These are phyloP conservation scores for Penicillium crystallinum DNA, from an alignment of 495 filamentous ascomycete species.

Conservation along the genomic window DNA sequence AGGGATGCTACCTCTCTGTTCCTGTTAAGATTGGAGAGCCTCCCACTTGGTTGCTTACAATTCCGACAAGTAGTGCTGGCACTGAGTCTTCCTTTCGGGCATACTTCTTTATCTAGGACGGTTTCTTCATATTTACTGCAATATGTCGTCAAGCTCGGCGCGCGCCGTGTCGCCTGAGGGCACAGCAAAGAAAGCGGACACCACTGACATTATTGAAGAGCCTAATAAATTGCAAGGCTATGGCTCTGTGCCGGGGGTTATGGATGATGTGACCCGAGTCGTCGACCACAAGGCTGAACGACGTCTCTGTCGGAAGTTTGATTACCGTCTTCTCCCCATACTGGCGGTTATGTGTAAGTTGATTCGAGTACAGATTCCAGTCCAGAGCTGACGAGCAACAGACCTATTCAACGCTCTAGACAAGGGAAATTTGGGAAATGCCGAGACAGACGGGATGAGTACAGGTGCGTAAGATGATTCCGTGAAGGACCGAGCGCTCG, in stretches of 20 bases:
- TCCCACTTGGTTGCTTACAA: background rate
- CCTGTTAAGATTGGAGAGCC: conserved; percentile 5
- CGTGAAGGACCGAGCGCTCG: background rate
- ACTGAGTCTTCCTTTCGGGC: background rate
- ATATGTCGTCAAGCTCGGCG: conserved; percentile 12
- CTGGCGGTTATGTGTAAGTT: conserved; percentile 58
- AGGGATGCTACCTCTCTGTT: conserved; percentile 10
- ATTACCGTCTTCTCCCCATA: conserved; percentile 56
- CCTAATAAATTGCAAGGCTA: conserved; percentile 24
- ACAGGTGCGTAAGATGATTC: conserved; percentile 28
- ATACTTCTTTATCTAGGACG: background rate
- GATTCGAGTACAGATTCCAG: background rate
- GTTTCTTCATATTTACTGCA: conserved; percentile 3
- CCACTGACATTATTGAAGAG: conserved; percentile 22
- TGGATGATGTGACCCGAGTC: conserved; percentile 35
- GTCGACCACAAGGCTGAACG: conserved; percentile 51
- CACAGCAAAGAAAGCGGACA: conserved; percentile 17
- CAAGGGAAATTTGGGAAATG: conserved; percentile 65
- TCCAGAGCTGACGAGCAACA: conserved; percentile 2
- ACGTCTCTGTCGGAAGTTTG: conserved; percentile 60
- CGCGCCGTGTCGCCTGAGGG: conserved; percentile 12
- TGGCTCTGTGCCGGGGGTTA: conserved; percentile 24
- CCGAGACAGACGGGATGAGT: conserved; percentile 57
- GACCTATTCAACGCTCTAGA: conserved; percentile 61
- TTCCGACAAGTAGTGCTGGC: background rate